A percentile compares a stretch with the other conserved stretches of the same genome.
Conservation (phyloP, 2,329 filamentous ascomycete species). For the Pestalotiopsis sp. region DNA sequence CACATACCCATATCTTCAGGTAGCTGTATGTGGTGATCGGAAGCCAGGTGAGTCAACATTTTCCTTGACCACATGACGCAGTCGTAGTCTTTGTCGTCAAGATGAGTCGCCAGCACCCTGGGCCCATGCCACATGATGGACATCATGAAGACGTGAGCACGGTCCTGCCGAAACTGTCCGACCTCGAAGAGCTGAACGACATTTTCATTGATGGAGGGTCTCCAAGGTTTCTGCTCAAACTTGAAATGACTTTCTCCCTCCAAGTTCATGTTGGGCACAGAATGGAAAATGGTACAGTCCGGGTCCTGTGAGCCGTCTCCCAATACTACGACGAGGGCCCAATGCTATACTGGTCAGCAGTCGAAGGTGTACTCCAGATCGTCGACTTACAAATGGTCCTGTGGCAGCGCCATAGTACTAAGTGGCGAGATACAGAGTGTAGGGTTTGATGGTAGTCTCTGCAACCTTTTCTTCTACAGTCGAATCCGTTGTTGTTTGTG, state of each 20-base stretch:
- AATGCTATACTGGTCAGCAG: neutral
- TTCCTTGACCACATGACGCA: neutral
- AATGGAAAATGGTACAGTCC: neutral
- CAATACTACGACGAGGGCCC: neutral
- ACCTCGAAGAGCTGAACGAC: neutral
- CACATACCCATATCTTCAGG: neutral
- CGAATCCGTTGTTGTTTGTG: neutral
- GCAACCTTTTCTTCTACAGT: neutral
- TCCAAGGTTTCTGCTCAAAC: neutral
- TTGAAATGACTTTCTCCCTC: neutral
- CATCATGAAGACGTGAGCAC: neutral
- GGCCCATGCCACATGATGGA: neutral
- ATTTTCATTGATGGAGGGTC: neutral
- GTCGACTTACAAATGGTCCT: neutral
- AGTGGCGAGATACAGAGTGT: neutral
- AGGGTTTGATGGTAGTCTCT: neutral
- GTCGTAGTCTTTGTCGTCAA: neutral
- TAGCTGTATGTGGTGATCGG: neutral
- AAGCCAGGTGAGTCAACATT: neutral
- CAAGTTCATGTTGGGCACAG: neutral
- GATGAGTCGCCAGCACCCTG: neutral
- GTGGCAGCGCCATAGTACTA: neutral
- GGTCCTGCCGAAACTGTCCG: neutral
- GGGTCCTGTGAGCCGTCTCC: neutral
- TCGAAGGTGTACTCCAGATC: neutral